Evolutionary conservation across 805 yeast genomes (phyloP).

Genomic region (Candida sonorensis): DNA sequence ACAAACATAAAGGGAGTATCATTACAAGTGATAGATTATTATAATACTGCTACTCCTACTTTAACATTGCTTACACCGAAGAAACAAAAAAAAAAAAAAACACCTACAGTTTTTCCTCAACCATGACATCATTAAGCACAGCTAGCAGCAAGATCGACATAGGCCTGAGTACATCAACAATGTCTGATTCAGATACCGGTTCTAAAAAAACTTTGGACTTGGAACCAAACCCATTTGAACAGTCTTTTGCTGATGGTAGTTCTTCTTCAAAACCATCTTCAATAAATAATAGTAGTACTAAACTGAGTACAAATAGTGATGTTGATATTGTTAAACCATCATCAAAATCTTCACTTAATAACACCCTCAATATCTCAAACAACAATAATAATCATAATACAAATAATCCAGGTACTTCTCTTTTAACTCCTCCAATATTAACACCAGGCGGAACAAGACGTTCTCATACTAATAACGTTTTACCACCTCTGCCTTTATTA

Average conservation of each 20-base stretch:
- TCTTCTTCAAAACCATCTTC: constrained; percentile 1
- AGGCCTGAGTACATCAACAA: background rate
- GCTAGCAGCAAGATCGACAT: constrained; percentile 2
- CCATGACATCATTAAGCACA: constrained; percentile 14
- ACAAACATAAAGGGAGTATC: no score
- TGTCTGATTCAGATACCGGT: constrained; percentile 3
- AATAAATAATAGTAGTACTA: background rate
- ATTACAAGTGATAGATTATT: no score
- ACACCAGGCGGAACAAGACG: constrained; percentile 50
- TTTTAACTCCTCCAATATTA: constrained; percentile 33
- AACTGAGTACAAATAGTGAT: background rate
- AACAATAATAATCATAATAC: no score
- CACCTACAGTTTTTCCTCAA: background rate
- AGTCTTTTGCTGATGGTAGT: constrained; percentile 74
- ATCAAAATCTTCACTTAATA: background rate
- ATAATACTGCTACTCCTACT: no score
- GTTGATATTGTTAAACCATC: no score
- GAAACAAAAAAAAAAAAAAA: no score
- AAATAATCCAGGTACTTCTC: constrained; percentile 9
- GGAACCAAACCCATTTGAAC: constrained; percentile 95
- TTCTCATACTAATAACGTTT: constrained; percentile 19
- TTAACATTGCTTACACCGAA: no score
- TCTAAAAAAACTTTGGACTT: constrained; percentile 28
- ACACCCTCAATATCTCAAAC: no score
- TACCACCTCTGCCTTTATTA: constrained; percentile 42